A percentile compares a stretch with the other conserved stretches of the same genome.
Evolutionary conservation across 2,329 filamentous ascomycete genomes (phyloP).

Genomic region (Claviceps lovelessii): DNA sequence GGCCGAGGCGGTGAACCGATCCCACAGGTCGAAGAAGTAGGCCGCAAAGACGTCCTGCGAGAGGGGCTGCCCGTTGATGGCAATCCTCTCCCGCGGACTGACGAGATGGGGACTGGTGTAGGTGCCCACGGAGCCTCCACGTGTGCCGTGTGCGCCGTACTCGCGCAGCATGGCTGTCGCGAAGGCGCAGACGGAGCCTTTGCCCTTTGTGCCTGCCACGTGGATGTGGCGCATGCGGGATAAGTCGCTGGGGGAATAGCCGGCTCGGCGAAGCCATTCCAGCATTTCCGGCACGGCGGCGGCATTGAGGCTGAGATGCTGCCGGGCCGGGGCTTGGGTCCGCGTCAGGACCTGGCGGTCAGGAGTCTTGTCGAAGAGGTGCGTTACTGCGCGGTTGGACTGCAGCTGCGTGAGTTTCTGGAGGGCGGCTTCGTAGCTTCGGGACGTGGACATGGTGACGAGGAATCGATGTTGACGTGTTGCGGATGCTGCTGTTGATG

Average conservation of each 20-base stretch:
- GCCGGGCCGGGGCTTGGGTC: conserved; percentile 29
- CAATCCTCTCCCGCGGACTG: conserved; percentile 71
- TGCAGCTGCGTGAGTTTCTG: conserved; percentile 61
- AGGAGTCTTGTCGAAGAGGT: conserved; percentile 27
- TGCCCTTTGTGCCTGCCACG: conserved; percentile 87
- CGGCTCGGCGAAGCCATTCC: conserved; percentile 60
- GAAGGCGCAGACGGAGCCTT: conserved; percentile 78
- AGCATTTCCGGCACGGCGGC: conserved; percentile 70
- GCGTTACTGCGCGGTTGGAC: conserved; percentile 56
- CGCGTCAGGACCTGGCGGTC: not conserved
- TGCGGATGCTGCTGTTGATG: not conserved
- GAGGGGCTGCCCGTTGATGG: conserved; percentile 60
- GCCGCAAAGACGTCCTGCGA: conserved; percentile 53
- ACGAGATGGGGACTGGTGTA: conserved; percentile 80
- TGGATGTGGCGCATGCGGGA: conserved; percentile 47
- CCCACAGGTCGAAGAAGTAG: conserved; percentile 80
- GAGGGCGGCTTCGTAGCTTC: conserved; percentile 52
- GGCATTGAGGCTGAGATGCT: conserved; percentile 42
- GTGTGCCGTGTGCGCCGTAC: conserved; percentile 12
- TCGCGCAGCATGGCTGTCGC: conserved; percentile 60
- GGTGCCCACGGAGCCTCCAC: conserved; percentile 41
- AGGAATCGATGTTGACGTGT: not conserved
- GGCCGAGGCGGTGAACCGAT: conserved; percentile 33
- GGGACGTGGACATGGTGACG: conserved; percentile 11
- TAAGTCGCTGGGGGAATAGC: conserved; percentile 45